Percentiles rank a stretch among this genome's conserved stretches.
These are phyloP conservation scores for Bolboschoenoplectus hybrid DNA, from an alignment of 202 grass and related monocot species.

Conservation along the genomic window DNA sequence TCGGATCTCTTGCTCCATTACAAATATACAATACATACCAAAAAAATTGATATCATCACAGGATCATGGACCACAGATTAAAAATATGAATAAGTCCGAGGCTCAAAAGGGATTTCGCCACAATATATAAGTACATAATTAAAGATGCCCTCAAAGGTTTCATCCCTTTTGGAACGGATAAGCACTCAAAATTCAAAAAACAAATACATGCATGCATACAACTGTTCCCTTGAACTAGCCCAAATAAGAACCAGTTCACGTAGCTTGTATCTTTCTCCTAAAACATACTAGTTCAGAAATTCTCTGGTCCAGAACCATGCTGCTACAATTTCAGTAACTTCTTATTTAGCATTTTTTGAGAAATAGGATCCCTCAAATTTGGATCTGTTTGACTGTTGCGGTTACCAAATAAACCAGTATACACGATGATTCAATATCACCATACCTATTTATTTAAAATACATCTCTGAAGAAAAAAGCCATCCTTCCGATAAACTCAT, in stretches of 20 bases:
- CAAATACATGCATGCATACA: background rate
- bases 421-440: background rate
- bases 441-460: background rate
- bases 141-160: background rate
- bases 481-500: background rate
- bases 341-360: background rate
- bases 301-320: background rate
- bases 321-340: background rate
- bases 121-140: too few species aligned
- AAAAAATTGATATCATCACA: too few species aligned
- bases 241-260: background rate
- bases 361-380: background rate
- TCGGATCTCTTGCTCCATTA: background rate
- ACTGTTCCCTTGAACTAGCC: background rate
- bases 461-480: background rate
- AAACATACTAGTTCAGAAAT: background rate
- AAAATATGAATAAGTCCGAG: too few species aligned
- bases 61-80: too few species aligned
- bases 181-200: background rate
- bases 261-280: background rate
- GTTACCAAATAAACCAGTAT: slow-evolving; percentile 1
- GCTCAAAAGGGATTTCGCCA: too few species aligned
- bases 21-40: too few species aligned
- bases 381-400: background rate
- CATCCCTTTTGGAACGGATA: background rate